Evolutionary conservation across 495 filamentous ascomycete species (phyloP).

Genomic region (Niebla homalea): DNA sequence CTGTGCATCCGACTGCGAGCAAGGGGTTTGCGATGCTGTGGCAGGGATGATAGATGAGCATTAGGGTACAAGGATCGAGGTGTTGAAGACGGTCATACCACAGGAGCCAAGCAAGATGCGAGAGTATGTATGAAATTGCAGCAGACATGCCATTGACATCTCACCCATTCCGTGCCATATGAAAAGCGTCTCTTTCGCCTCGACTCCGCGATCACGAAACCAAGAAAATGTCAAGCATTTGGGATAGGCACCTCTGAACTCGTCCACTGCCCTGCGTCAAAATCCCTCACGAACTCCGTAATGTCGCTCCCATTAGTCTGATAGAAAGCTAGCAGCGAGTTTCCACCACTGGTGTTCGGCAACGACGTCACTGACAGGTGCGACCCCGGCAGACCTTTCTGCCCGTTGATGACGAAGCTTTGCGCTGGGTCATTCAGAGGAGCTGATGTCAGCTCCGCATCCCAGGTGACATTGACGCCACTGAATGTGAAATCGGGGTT

Average conservation of each 20-base stretch:
- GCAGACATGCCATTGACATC: no score
- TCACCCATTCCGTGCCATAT: no score
- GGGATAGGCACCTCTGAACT: slow-evolving; percentile 14
- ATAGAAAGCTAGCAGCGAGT: slow-evolving; percentile 12
- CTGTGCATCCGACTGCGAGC: no score
- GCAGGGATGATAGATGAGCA: no score
- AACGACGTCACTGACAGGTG: slow-evolving; percentile 14
- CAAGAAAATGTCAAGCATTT: background rate
- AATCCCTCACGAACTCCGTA: slow-evolving; percentile 14
- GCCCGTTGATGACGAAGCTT: slow-evolving; percentile 13
- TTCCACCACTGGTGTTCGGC: slow-evolving; percentile 7
- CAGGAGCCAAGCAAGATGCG: no score
- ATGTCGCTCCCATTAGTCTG: slow-evolving; percentile 14
- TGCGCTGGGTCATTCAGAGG: background rate
- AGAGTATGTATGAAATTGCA: no score
- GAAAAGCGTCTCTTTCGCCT: no score
- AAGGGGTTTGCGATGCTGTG: no score
- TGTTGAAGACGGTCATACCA: no score
- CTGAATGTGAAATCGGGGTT: slow-evolving; percentile 11
- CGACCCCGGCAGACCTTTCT: slow-evolving; percentile 11
- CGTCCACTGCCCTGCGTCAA: slow-evolving; percentile 15
- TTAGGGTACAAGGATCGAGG: no score
- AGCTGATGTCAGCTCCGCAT: slow-evolving; percentile 12
- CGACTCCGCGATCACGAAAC: no score
- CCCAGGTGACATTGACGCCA: slow-evolving; percentile 13